These are phyloP conservation scores for Aspergillus luchuensis DNA, from an alignment of 2,329 filamentous ascomycete genomes.

Conservation along the genomic window DNA sequence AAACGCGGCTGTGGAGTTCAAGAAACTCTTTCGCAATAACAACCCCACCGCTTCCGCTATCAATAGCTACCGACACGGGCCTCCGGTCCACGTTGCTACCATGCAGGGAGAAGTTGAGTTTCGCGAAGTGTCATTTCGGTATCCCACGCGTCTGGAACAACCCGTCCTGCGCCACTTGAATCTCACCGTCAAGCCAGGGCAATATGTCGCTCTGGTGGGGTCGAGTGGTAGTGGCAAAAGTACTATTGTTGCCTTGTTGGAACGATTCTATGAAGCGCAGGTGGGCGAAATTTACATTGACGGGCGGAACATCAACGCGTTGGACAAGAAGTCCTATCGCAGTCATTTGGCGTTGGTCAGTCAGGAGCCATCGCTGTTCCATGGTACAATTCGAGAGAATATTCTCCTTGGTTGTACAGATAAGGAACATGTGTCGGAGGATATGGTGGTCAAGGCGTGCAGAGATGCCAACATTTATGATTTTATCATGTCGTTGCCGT, in stretches of 20 bases:
- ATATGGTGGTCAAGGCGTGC: conserved; percentile 23
- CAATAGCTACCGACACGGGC: conserved; percentile 53
- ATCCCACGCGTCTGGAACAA: conserved; percentile 23
- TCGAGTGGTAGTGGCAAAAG: conserved; percentile 61
- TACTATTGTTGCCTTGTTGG: conserved; percentile 62
- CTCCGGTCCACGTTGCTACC: conserved; percentile 52
- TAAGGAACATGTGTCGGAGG: conserved; percentile 16
- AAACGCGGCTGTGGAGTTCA: conserved; percentile 46
- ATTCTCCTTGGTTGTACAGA: conserved; percentile 58
- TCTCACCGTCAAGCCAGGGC: conserved; percentile 44
- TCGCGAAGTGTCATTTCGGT: conserved; percentile 47
- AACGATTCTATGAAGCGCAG: conserved; percentile 67
- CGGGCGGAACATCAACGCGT: conserved; percentile 57
- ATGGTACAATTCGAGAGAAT: conserved; percentile 68
- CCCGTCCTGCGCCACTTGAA: conserved; percentile 22
- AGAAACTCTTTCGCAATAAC: conserved; percentile 40
- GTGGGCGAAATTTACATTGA: conserved; percentile 66
- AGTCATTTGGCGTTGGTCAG: conserved; percentile 67
- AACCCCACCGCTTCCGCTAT: conserved; percentile 42
- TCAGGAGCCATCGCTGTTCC: conserved; percentile 70
- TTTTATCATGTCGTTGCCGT: conserved; percentile 31
- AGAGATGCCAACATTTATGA: conserved; percentile 32
- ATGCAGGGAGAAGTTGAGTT: conserved; percentile 40
- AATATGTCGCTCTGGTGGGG: conserved; percentile 57
- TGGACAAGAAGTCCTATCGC: conserved; percentile 64